Evolutionary conservation across 768 basidiomycete species (phyloP).

Genomic region (Termitomyces sp.): DNA sequence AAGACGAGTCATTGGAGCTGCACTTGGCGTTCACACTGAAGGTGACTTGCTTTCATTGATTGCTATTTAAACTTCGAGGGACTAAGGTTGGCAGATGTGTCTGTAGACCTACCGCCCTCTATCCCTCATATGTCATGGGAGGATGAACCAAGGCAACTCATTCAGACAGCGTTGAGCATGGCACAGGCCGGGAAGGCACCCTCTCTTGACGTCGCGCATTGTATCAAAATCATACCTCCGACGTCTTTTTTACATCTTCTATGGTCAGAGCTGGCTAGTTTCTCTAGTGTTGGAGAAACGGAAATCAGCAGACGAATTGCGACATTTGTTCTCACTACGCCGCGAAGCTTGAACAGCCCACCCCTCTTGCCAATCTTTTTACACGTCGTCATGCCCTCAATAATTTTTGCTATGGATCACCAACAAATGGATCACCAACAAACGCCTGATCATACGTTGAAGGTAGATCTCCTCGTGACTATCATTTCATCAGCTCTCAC

Average conservation of each 20-base stretch:
- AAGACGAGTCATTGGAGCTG: slow-evolving; percentile 30
- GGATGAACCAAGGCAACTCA: slow-evolving; percentile 49
- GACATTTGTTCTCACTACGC: slow-evolving; percentile 62
- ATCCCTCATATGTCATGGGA: slow-evolving; percentile 32
- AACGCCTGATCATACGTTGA: slow-evolving; percentile 47
- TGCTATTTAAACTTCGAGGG: not conserved
- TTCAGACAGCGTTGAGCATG: slow-evolving; percentile 50
- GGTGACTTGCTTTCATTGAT: slow-evolving; percentile 23
- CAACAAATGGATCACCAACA: slow-evolving; percentile 48
- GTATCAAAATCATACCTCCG: slow-evolving; percentile 52
- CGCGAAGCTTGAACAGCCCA: slow-evolving; percentile 42
- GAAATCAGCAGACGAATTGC: slow-evolving; percentile 61
- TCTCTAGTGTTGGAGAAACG: slow-evolving; percentile 51
- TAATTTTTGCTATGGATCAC: slow-evolving; percentile 53
- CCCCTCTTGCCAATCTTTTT: slow-evolving; percentile 74
- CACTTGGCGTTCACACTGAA: slow-evolving; percentile 28
- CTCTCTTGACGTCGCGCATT: slow-evolving; percentile 59
- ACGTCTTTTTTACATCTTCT: slow-evolving; percentile 57
- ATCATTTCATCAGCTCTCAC: slow-evolving; percentile 63
- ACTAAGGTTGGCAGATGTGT: not conserved
- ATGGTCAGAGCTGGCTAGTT: slow-evolving; percentile 59
- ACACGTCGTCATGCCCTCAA: slow-evolving; percentile 56
- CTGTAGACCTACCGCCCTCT: slow-evolving; percentile 1
- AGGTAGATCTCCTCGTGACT: slow-evolving; percentile 58
- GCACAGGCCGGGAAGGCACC: slow-evolving; percentile 61